A percentile compares a stretch with the other conserved stretches of the same genome.
Conservation (phyloP, 768 basidiomycete genomes). For the Porpolomopsis calyptriformis region DNA sequence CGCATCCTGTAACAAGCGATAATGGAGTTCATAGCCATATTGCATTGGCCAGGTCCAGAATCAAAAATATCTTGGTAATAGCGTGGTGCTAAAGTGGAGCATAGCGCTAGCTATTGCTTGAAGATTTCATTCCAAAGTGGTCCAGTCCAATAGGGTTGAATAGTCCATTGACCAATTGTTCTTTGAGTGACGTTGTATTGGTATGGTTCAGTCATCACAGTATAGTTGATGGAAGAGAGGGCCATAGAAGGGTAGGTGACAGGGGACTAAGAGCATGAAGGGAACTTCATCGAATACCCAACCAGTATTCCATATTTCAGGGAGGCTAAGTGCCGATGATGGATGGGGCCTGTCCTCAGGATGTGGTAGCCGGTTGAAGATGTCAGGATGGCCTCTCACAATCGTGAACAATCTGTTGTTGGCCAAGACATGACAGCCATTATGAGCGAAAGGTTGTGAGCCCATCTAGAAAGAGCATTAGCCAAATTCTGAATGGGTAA, state of each 20-base stretch:
- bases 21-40: not conserved
- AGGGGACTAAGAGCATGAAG: constrained; percentile 2
- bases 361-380: not conserved
- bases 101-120: not conserved
- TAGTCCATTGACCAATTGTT: not conserved
- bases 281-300: constrained; percentile 2
- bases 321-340: not conserved
- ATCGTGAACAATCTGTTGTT: not conserved
- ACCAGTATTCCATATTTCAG: not conserved
- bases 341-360: not conserved
- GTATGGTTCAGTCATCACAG: not conserved
- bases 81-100: not conserved
- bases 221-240: constrained; percentile 3
- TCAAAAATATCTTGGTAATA: constrained; percentile 3
- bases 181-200: not conserved
- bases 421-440: not conserved
- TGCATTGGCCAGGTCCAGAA: constrained; percentile 3
- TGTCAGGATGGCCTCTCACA: not conserved
- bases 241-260: not conserved
- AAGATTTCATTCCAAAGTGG: constrained; percentile 2
- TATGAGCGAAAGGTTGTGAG: not conserved
- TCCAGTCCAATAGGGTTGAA: not conserved
- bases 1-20: not conserved
- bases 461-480: too few relatives aligned
- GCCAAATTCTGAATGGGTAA: too few relatives aligned